Conservation (phyloP, 179 eudicot species). For the Nepenthes alata region DNA sequence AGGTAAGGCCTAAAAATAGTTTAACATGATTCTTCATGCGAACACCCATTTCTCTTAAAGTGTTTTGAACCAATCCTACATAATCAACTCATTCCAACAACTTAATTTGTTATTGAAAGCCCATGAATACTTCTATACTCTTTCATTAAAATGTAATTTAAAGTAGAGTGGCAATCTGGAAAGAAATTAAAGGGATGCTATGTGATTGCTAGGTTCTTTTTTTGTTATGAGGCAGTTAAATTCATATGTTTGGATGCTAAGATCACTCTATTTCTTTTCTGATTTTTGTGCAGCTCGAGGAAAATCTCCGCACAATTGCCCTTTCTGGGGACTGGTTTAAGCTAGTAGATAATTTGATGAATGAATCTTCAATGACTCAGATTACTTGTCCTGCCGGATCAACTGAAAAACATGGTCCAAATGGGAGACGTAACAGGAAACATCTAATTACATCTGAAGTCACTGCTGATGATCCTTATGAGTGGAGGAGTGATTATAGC, state of each 20-base stretch:
- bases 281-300: conserved; percentile 53
- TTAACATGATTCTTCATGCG: too few relatives aligned
- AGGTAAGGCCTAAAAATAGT: too few relatives aligned
- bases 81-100: too few relatives aligned
- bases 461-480: conserved; percentile 22
- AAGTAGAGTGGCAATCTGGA: too few relatives aligned
- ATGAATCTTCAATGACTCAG: conserved; percentile 45
- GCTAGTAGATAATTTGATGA: conserved; percentile 50
- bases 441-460: conserved; percentile 34
- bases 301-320: conserved; percentile 58
- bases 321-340: conserved; percentile 76
- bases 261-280: conserved; percentile 7
- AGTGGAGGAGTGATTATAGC: conserved; percentile 24
- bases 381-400: conserved; percentile 32
- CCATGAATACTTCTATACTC: too few relatives aligned
- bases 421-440: conserved; percentile 65
- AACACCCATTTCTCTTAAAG: too few relatives aligned
- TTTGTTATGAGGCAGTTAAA: background rate
- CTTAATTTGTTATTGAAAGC: too few relatives aligned
- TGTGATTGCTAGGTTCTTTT: too few relatives aligned
- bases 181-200: too few relatives aligned
- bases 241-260: conserved; percentile 5
- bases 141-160: too few relatives aligned
- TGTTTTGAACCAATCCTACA: too few relatives aligned
- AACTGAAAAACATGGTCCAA: conserved; percentile 56